Conservation (phyloP, 441 rosid genomes). For the Populus hybrid region DNA sequence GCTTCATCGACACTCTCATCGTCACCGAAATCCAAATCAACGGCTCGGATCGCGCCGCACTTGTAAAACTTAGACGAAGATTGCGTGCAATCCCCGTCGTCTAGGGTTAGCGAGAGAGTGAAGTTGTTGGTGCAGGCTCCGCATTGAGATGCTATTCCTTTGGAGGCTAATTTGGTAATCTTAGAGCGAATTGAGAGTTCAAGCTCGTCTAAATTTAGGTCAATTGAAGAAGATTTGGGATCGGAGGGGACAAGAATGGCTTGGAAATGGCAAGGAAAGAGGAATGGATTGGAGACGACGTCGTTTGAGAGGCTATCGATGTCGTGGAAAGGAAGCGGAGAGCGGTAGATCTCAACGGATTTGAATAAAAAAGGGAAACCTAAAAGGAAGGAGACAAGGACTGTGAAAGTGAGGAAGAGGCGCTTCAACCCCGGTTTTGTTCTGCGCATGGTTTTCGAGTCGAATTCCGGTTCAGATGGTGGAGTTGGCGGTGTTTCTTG, state of each 20-base stretch:
- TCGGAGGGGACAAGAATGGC: conserved; percentile 41
- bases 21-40: conserved; percentile 40
- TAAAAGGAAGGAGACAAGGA: conserved; percentile 65
- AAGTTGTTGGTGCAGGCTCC: conserved; percentile 43
- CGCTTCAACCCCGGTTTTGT: conserved; percentile 77
- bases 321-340: conserved; percentile 73
- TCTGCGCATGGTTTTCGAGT: conserved; percentile 54
- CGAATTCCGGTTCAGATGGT: conserved; percentile 26
- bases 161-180: conserved; percentile 39
- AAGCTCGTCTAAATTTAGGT: conserved; percentile 31
- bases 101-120: conserved; percentile 55
- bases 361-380: conserved; percentile 82
- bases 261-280: conserved; percentile 68
- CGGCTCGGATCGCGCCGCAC: conserved; percentile 47
- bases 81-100: conserved; percentile 30
- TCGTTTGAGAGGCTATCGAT: conserved; percentile 54
- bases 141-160: conserved; percentile 30
- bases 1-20: conserved; percentile 59
- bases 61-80: conserved; percentile 25
- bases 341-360: conserved; percentile 88
- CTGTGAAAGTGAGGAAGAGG: conserved; percentile 58
- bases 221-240: conserved; percentile 15
- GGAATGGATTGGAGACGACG: conserved; percentile 41
- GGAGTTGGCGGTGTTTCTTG: conserved; percentile 24
- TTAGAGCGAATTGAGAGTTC: conserved; percentile 36